Evolutionary conservation across 2,329 filamentous ascomycete genomes (phyloP).

Genomic region (Moelleriella libera): DNA sequence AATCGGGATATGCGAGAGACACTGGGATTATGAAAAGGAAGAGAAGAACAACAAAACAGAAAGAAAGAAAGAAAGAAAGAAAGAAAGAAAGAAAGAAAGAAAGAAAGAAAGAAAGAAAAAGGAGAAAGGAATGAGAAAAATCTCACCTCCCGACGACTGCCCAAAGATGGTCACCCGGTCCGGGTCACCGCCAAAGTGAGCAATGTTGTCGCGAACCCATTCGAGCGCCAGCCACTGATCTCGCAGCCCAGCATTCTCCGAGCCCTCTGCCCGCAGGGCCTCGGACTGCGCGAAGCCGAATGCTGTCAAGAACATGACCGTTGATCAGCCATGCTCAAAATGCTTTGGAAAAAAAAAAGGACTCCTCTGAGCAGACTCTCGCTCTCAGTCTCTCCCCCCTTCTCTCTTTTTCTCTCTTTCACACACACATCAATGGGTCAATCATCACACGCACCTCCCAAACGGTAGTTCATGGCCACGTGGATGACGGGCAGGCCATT

Average conservation of each 20-base stretch:
- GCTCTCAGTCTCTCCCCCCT: no score
- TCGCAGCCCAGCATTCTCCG: slow-evolving; percentile 31
- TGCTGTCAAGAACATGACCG: slow-evolving; percentile 5
- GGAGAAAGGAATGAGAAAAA: background rate
- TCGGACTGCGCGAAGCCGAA: slow-evolving; percentile 13
- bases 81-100: no score
- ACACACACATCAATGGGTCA: background rate
- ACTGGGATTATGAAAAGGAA: no score
- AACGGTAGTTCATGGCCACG: slow-evolving; percentile 19
- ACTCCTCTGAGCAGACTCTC: no score
- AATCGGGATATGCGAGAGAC: background rate
- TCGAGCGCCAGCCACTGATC: slow-evolving; percentile 34
- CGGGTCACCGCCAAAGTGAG: slow-evolving; percentile 34
- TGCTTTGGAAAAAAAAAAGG: background rate
- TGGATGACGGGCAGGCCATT: slow-evolving; percentile 22
- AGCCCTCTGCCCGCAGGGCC: slow-evolving; percentile 8
- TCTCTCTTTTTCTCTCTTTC: background rate
- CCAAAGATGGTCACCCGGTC: slow-evolving; percentile 21
- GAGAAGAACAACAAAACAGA: no score
- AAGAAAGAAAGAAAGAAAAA: background rate
- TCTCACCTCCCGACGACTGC: slow-evolving; percentile 15
- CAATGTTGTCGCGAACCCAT: slow-evolving; percentile 30
- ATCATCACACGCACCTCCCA: slow-evolving; percentile 7
- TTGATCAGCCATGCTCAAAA: background rate
- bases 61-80: no score